Base-by-base conservation (phyloP, 2,329 filamentous ascomycete genomes). In the Cadophora luteo-olivacea region DNA sequence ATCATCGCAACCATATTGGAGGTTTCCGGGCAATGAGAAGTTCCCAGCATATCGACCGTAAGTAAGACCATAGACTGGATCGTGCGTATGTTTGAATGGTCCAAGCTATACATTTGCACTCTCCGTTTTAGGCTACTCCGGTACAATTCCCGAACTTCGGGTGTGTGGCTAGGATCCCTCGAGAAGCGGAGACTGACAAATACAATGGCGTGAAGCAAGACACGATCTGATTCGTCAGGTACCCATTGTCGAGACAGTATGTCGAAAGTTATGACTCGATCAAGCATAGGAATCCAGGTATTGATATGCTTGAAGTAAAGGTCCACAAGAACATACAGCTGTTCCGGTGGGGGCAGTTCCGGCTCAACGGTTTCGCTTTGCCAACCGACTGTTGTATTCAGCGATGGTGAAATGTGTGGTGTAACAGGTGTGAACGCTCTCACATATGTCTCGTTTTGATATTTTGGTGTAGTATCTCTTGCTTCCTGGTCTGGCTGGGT, bases 301-400 rank as follows among this genome's bases (percentile, higher is more conserved):
- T 65, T 65, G 19, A 65, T 57, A 9, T 65, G 62, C 52, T 65
- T 65, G 51, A 65, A 65, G 36, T 65, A 65, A 12, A 65, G 52
- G 25, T 65, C 62, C 8, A 65, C 51, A 1, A 65, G 24, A 22
- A 65, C 19, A 14, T 65, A 57, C 6, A 65, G 62, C 33, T 65
- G 33, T 41, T 65, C 48, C 1, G 51, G 62, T 12, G 62, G 51
- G 1, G 62, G 62, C 9, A 65, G 19, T 8, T 57, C 62, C 9
- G 62, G 62, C 38, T 65, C 62, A 19, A 57, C 24, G 7, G 22
- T 57, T n/a, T 57, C 51, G 36, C 62, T 65, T 32, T 52, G 62
- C 62, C 62, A 65, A 11, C 62, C 62, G 24, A 65, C 51, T 38
- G 36, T 57, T 41, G 62, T 55, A 22, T 33, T 57, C 24, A 57